Evolutionary conservation across 495 filamentous ascomycete genomes (phyloP).

Genomic region (Hypomontagnella submonticulosa): DNA sequence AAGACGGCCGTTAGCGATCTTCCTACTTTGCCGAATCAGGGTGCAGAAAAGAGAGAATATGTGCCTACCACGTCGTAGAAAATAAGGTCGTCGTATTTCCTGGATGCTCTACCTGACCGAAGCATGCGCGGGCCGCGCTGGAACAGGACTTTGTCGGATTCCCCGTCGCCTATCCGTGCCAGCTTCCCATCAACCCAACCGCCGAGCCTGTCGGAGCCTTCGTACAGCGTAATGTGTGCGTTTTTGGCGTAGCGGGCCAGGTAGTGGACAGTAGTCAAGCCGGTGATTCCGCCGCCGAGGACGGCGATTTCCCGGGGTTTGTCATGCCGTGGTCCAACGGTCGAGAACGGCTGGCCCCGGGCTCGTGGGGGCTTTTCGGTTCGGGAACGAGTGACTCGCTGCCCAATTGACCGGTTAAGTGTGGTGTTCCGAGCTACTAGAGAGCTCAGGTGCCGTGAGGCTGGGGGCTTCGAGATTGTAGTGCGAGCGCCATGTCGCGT

Average conservation of each 20-base stretch:
- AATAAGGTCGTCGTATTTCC: conserved; percentile 54
- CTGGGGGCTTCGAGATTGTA: conserved; percentile 6
- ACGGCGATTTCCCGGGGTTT: conserved; percentile 69
- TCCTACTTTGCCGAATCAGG: not conserved
- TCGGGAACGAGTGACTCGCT: conserved; percentile 5
- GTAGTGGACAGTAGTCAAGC: conserved; percentile 82
- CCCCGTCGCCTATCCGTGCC: conserved; percentile 65
- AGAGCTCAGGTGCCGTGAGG: conserved; percentile 39
- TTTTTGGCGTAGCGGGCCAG: conserved; percentile 62
- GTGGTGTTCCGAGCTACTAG: conserved; percentile 11
- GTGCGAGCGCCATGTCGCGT: conserved; percentile 23
- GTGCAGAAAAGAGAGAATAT: not conserved
- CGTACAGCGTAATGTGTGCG: conserved; percentile 79
- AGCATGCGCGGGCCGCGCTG: conserved; percentile 89
- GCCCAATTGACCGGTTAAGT: conserved; percentile 13
- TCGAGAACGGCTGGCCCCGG: conserved; percentile 30
- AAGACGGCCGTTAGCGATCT: conserved; percentile 3
- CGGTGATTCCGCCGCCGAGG: conserved; percentile 90
- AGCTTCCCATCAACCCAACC: conserved; percentile 84
- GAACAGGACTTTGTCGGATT: conserved; percentile 70
- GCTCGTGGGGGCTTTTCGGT: conserved; percentile 2
- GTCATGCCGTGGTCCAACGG: conserved; percentile 34
- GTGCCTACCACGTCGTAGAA: conserved; percentile 58
- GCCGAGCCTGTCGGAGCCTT: conserved; percentile 73
- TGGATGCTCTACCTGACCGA: conserved; percentile 54